A percentile compares a stretch with the other conserved stretches of the same genome.
Evolutionary conservation across 495 filamentous ascomycete genomes (phyloP).

Genomic region (Pyrenula massariospora): DNA sequence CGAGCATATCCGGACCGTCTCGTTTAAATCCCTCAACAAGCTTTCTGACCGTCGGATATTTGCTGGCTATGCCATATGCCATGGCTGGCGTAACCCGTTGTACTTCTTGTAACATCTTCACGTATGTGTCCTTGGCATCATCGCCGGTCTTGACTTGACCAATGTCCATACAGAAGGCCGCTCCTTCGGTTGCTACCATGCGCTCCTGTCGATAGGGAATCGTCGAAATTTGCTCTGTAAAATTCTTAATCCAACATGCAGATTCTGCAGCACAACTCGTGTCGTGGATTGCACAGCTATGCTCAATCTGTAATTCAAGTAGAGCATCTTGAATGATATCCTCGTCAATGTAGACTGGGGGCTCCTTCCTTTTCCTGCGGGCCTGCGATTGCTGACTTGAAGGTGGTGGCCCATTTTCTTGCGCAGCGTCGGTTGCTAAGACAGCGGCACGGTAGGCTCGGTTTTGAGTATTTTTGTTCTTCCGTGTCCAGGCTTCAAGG

Average conservation of each 20-base stretch:
- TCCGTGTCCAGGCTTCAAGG: conserved; percentile 52
- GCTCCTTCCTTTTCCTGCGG: conserved; percentile 25
- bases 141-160: conserved; percentile 71
- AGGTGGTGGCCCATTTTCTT: background rate
- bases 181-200: conserved; percentile 32
- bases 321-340: conserved; percentile 64
- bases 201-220: conserved; percentile 53
- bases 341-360: conserved; percentile 49
- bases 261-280: conserved; percentile 50
- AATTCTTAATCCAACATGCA: conserved; percentile 65
- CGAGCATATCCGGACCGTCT: conserved; percentile 46
- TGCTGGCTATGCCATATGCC: conserved; percentile 55
- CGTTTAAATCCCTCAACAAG: conserved; percentile 47
- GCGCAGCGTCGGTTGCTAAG: conserved; percentile 11
- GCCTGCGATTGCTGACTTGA: background rate
- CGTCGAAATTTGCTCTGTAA: conserved; percentile 72
- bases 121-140: conserved; percentile 54
- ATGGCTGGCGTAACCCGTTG: conserved; percentile 59
- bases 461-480: conserved; percentile 56
- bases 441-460: conserved; percentile 56
- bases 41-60: conserved; percentile 45
- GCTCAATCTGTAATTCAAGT: conserved; percentile 56
- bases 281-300: conserved; percentile 61
- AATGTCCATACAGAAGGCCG: conserved; percentile 71
- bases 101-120: conserved; percentile 71